phyloP scores from a whole-genome alignment of 2,329 filamentous ascomycete genomes.

The Colletotrichum magnum region DNA sequence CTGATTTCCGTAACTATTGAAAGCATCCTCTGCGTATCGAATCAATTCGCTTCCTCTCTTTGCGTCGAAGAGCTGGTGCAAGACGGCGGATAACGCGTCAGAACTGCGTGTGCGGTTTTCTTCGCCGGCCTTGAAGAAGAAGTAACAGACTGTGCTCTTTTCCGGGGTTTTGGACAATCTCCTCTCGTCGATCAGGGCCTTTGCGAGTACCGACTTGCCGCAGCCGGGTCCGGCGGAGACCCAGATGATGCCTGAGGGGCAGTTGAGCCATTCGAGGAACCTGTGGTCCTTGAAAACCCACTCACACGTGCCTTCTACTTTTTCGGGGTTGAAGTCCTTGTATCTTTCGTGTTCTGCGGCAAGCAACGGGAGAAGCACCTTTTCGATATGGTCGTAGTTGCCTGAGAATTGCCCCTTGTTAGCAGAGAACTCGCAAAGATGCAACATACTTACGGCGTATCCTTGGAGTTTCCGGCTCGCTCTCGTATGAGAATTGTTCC shows the following conservation, averaged over 20 bases:
- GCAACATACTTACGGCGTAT: constrained; percentile 46
- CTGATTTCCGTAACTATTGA: constrained; percentile 25
- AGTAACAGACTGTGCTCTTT: constrained; percentile 42
- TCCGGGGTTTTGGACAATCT: constrained; percentile 40
- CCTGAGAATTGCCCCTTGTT: background rate
- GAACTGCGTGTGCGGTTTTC: constrained; percentile 41
- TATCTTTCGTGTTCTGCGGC: constrained; percentile 45
- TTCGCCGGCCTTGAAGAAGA: background rate
- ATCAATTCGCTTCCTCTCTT: constrained; percentile 36
- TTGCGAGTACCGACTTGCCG: constrained; percentile 52
- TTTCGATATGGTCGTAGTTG: constrained; percentile 35
- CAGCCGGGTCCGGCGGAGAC: constrained; percentile 51
- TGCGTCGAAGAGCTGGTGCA: constrained; percentile 47
- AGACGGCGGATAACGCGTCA: constrained; percentile 44
- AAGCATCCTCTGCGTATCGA: background rate
- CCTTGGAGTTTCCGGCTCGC: constrained; percentile 53
- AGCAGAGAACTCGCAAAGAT: constrained; percentile 50
- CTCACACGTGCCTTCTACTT: constrained; percentile 49
- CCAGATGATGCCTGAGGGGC: constrained; percentile 46
- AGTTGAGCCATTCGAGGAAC: constrained; percentile 47
- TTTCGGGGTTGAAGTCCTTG: constrained; percentile 47
- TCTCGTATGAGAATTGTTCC: constrained; percentile 46
- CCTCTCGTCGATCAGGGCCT: constrained; percentile 47
- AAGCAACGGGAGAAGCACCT: constrained; percentile 42
- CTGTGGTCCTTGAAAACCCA: constrained; percentile 49